Conservation (phyloP, 2,329 filamentous ascomycete genomes). For the Dactylellina drechsleri region DNA sequence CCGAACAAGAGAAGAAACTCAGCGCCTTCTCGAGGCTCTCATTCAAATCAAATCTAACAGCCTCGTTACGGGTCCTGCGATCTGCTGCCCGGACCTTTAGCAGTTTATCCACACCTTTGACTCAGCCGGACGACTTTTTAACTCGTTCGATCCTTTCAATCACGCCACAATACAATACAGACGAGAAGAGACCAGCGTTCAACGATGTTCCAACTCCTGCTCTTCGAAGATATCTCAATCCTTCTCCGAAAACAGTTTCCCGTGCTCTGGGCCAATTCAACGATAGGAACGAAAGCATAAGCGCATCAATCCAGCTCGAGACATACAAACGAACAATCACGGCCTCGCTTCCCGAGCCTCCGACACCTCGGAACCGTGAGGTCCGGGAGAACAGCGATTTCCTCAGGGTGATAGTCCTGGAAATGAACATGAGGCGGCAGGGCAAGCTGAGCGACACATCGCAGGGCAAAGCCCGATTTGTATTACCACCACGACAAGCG, state of each 20-base stretch:
- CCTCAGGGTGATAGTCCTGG: conserved; percentile 76
- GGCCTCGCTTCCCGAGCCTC: conserved; percentile 36
- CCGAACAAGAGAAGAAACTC: conserved; percentile 53
- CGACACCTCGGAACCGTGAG: conserved; percentile 65
- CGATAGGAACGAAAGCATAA: conserved; percentile 65
- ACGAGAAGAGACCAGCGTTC: conserved; percentile 73
- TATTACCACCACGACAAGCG: conserved; percentile 72
- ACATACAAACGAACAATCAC: conserved; percentile 67
- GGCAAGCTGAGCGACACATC: conserved; percentile 74
- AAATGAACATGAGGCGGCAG: conserved; percentile 75
- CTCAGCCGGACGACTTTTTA: conserved; percentile 74
- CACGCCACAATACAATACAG: conserved; percentile 72
- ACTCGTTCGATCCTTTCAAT: conserved; percentile 75
- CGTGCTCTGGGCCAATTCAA: conserved; percentile 60
- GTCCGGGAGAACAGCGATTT: conserved; percentile 77
- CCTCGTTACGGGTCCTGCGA: conserved; percentile 72
- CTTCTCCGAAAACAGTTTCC: conserved; percentile 64
- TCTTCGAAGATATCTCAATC: conserved; percentile 74
- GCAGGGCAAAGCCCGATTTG: conserved; percentile 74
- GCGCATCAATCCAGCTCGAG: conserved; percentile 77
- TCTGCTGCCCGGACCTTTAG: conserved; percentile 74
- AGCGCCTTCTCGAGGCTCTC: conserved; percentile 60
- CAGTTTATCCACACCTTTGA: conserved; percentile 71
- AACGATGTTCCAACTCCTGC: conserved; percentile 74
- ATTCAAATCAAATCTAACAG: conserved; percentile 76